Base-by-base conservation (phyloP, 345 rosid genomes). In the Cardiospermum halicacabum region DNA sequence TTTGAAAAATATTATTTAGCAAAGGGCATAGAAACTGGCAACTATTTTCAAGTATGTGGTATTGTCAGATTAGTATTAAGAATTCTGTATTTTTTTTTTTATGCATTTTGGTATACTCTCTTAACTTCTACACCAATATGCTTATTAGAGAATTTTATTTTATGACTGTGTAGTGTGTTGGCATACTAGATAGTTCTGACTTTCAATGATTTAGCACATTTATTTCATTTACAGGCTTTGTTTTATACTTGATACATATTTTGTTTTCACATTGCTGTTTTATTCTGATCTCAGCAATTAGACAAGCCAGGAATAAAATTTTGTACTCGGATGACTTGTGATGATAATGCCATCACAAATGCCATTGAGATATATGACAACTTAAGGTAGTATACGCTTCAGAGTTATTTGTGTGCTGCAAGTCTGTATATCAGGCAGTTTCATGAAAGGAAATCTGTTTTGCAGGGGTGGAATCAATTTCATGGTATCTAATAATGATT, bases 311-410 rank as follows among this genome's bases (percentile, higher is more conserved):
- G 91, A 64, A 81, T 85, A 42, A 78, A 79, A 73, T 85, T 83
- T 64, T 85, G 88, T 65, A 65, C 82, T 47, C 79, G 84, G 64
- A 79, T 76, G 1, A 81, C 91, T 7, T 58, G 72, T 37, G 84
- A 85, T 51, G 91, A 82, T 42, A 85, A 85, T 74, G 83, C 91
- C 48, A 85, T 81, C 63, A 83, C 81, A 37, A 85, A 85, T 58
- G 78, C 88, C 12, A 26, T 85, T 36, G 86, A 83, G 67, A 85
- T 85, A 53, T 85, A 85, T 56, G 84, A 81, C 62, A 72, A 74
- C 65, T 61, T 61, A 67, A 82, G 91, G 89, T 82, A 72, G 39
- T 49, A 9, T 31, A 27, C 43, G 19, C 68, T 47, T 30, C 50
- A 39, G 7, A 10, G 49, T 39, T 16, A 18, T 25, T 37, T 40